Percentiles rank a stretch among this genome's conserved stretches.
Evolutionary conservation across 306 rosid species (phyloP).

Genomic region (Inga laurina): DNA sequence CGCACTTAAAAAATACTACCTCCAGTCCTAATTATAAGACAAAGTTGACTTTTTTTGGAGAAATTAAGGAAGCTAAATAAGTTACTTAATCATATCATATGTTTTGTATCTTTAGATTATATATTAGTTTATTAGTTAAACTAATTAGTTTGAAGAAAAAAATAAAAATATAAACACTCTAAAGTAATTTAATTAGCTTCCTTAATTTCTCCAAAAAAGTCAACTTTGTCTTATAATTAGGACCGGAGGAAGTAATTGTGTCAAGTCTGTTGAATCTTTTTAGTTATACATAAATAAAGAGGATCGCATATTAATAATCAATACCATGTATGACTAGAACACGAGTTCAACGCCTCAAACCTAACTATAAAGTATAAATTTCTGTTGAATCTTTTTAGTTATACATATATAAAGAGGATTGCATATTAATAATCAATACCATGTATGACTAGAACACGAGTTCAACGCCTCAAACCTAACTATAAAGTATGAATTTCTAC

Average conservation of each 20-base stretch:
- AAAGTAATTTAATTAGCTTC: no score
- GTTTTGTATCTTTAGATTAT: no score
- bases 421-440: neutral
- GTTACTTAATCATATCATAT: no score
- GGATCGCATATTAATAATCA: neutral
- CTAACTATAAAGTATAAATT: neutral
- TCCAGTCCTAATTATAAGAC: no score
- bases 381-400: neutral
- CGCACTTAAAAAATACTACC: neutral
- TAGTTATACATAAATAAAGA: neutral
- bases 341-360: conserved; percentile 10
- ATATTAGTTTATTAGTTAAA: no score
- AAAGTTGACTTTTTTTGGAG: no score
- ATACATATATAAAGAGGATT: neutral
- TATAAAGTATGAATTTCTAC: neutral
- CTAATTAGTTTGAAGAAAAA: no score
- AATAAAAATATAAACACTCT: no score
- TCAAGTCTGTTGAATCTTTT: neutral
- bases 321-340: neutral
- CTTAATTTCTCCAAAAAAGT: no score
- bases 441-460: neutral
- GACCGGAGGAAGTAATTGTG: no score
- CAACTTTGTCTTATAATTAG: no score
- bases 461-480: conserved; percentile 14
- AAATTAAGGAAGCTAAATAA: no score